A percentile compares a stretch with the other conserved stretches of the same genome.
phyloP scores from a whole-genome alignment of 164 flowering plant species.

The Taxillus chinensis region DNA sequence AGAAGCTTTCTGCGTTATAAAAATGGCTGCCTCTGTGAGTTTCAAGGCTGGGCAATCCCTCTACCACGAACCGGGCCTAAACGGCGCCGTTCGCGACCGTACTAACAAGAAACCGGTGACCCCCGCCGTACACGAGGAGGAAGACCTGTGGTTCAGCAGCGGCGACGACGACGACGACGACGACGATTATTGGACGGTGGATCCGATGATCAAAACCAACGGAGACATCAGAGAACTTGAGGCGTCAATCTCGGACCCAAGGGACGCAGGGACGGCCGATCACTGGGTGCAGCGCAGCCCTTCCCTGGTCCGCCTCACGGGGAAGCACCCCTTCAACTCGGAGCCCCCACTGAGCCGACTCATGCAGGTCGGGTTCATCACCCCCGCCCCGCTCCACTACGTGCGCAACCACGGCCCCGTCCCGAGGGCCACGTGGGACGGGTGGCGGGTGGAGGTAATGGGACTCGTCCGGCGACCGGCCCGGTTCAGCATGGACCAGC shows the following conservation, averaged over 20 bases:
- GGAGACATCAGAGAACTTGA: slow-evolving; percentile 34
- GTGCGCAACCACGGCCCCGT: slow-evolving; percentile 96
- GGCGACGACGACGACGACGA: slow-evolving; percentile 25
- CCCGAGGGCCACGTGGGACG: slow-evolving; percentile 57
- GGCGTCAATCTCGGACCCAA: slow-evolving; percentile 34
- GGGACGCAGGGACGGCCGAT: slow-evolving; percentile 74
- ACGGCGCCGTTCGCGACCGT: slow-evolving; percentile 23
- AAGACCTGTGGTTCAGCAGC: slow-evolving; percentile 20
- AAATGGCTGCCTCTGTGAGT: slow-evolving; percentile 56
- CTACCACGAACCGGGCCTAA: slow-evolving; percentile 21
- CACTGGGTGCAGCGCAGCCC: slow-evolving; percentile 72
- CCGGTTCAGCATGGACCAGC: slow-evolving; percentile 64
- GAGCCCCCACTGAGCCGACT: slow-evolving; percentile 68
- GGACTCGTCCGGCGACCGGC: slow-evolving; percentile 70
- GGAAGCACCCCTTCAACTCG: slow-evolving; percentile 91
- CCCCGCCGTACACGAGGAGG: not conserved
- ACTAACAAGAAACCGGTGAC: no score
- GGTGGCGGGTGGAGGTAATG: slow-evolving; percentile 75
- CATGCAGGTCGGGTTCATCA: slow-evolving; percentile 91
- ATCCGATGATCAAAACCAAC: slow-evolving; percentile 2
- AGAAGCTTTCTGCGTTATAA: no score
- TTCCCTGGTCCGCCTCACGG: slow-evolving; percentile 75
- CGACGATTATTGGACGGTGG: slow-evolving; percentile 5
- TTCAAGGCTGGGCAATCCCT: no score
- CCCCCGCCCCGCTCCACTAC: slow-evolving; percentile 91